A percentile compares a stretch with the other conserved stretches of the same genome.
These are phyloP conservation scores for Sungouiella blattae DNA, from an alignment of 805 yeast species.

Conservation along the genomic window DNA sequence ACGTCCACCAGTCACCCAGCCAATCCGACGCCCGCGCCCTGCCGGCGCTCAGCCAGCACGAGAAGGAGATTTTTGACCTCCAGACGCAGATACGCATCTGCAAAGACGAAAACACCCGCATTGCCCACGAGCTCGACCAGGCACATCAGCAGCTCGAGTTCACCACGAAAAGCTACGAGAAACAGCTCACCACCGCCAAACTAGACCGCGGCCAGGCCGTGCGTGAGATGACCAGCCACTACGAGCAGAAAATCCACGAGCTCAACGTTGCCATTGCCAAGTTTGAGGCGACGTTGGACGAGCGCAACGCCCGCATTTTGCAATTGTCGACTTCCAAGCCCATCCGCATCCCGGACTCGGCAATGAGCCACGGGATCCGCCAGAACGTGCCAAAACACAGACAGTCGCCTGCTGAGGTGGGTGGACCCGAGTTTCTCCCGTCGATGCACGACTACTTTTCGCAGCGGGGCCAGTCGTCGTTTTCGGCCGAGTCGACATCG, in stretches of 20 bases:
- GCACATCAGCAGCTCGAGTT: conserved; percentile 12
- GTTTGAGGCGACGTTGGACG: conserved; percentile 36
- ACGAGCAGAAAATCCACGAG: conserved; percentile 36
- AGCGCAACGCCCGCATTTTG: conserved; percentile 31
- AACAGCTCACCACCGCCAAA: conserved; percentile 20
- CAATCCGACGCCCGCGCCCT: neutral
- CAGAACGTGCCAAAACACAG: neutral
- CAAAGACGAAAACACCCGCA: conserved; percentile 18
- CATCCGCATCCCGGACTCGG: conserved; percentile 31
- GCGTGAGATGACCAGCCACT: conserved; percentile 20
- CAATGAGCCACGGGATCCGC: conserved; percentile 1
- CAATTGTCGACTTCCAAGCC: conserved; percentile 37
- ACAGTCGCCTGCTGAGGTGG: neutral
- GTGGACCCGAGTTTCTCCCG: neutral
- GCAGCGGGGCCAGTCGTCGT: too few species aligned
- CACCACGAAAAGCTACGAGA: conserved; percentile 18
- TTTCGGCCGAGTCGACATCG: neutral
- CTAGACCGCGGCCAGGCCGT: conserved; percentile 26
- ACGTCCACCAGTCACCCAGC: neutral
- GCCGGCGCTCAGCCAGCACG: neutral
- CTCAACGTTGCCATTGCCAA: conserved; percentile 24
- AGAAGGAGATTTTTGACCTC: conserved; percentile 1
- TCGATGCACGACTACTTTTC: conserved; percentile 1
- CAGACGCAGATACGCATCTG: conserved; percentile 9
- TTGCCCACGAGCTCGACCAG: conserved; percentile 17